Evolutionary conservation across 495 filamentous ascomycete species (phyloP), one percentile per base, ranked within the genome.

Genomic region (Talaromyces trachyspermus): DNA sequence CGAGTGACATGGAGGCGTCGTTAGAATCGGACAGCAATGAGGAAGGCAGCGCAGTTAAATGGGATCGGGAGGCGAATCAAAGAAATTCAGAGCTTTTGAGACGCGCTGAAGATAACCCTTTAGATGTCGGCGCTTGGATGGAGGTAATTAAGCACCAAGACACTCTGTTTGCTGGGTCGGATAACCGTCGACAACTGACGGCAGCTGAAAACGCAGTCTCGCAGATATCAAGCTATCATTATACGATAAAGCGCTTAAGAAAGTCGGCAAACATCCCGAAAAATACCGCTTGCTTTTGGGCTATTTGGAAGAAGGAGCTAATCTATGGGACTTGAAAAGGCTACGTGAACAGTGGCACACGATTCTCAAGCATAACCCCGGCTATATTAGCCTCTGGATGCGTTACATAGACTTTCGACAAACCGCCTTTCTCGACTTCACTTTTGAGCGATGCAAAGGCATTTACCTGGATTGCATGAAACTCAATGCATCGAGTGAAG

Each of bases 151-250:
- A 82, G 11, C 77, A 89, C 40, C 92, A 96, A 64, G 79, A 86
- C 52, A 50, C 46, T 19, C 64, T 90, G 35, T 64, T 91, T 11
- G n/a, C 55, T 54, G 53, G 60, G 50, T 58, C 54, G 49, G 62
- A 68, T 23, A 57, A 62, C 19, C 57, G 50, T 14, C 63, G 63
- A 33, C 58, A 68, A 17, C 60, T 76, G 8, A 84, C 78, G 1
- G 59, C 63, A 33, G 80, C 81, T 3, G 87, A 95, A 65, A 60
- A 19, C 73, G 69, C 46, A 83, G 80, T 43, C 74, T 85, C 19
- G 84, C 88, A 15, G 86, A 87, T 51, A 77, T 95, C 27, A 89
- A 85, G 50, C 51, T 95, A 2, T 83, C 82, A 0, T 76, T 95
- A n/a, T 89, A 89, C 53, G 79, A 87, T 42, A 81, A 89, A 48